phyloP scores from a whole-genome alignment of 176 grass and related monocot genomes.

The Melocanna baccifera region DNA sequence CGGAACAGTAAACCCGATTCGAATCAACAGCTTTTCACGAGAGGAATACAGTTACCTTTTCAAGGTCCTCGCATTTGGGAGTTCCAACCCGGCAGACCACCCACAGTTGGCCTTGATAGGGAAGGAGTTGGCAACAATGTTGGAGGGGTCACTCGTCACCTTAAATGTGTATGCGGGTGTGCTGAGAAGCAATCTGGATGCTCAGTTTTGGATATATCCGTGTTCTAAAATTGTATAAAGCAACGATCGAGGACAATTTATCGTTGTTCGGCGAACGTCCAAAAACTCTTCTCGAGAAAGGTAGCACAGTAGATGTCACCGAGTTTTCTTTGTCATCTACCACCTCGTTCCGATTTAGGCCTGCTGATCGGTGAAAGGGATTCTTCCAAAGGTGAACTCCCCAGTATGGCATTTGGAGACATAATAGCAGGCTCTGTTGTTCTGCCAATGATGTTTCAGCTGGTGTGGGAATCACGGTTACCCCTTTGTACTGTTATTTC shows the following conservation, averaged over 20 bases:
- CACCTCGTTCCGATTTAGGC: background rate
- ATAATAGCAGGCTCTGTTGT: constrained; percentile 25
- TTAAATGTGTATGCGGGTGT: too few relatives aligned
- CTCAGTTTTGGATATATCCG: too few relatives aligned
- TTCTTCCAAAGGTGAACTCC: background rate
- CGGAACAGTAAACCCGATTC: background rate
- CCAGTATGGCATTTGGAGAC: constrained; percentile 22
- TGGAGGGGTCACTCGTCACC: too few relatives aligned
- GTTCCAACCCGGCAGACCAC: too few relatives aligned
- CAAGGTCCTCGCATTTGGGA: too few relatives aligned
- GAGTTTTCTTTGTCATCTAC: background rate
- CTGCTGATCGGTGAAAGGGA: background rate
- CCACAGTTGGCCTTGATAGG: too few relatives aligned
- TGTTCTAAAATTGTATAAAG: too few relatives aligned
- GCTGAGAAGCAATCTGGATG: too few relatives aligned
- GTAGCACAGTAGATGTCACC: background rate
- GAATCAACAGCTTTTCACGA: background rate
- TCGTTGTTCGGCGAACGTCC: background rate
- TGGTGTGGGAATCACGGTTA: constrained; percentile 39
- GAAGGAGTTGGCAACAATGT: too few relatives aligned
- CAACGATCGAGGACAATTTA: background rate
- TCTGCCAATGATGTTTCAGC: constrained; percentile 3
- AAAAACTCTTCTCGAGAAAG: constrained; percentile 18
- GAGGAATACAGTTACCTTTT: too few relatives aligned
- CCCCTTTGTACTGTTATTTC: constrained; percentile 25